Base-by-base conservation (phyloP, 176 grass and related monocot genomes). In the Paspalum notatum region DNA sequence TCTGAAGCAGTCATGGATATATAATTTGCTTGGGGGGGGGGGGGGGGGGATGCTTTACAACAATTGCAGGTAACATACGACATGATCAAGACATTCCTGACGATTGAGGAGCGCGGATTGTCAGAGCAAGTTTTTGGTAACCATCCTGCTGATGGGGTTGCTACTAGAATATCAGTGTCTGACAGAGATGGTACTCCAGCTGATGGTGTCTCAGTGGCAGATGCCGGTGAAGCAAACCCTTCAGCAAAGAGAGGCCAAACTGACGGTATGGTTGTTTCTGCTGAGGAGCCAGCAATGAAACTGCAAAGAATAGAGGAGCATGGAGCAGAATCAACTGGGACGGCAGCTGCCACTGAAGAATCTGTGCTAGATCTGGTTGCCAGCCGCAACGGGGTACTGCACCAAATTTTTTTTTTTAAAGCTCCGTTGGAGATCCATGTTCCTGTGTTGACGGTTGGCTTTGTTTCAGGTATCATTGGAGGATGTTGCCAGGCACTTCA, bases 1-100 rank as follows among this genome's bases (percentile, higher is more conserved):
- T 56, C 60, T 8, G 52, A 90, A 73, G n/a, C 66, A 62, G 66
- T 14, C 8, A 26, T 21, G 12, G 62, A 66, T 3, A 10, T 14
- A 59, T 74, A 61, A 26, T 73, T 62, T 76, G 42, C 39, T 45
- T 9, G 21, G 16, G 24, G 24, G 49, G n/a, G n/a, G n/a, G n/a
- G 7, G 21, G 16, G 24, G 24, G 6, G 53, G 76, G 84, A 79
- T 65, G 66, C 54, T 49, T 72, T n/a, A 75, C 73, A 71, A 27
- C 38, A 72, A 78, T 76, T 71, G 18, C 81, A 98, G 95, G 92
- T 93, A 77, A 89, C 42, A 50, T 98, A 98, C 46, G 92, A 95
- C 0, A 84, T 89, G 76, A 98, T 93, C 88, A 95, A 66, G 84
- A 84, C 84, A 27, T 93, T 62, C 72, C 58, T 98, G 79, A 86